Percentiles rank a stretch among this genome's conserved stretches.
These are phyloP conservation scores for Coemansia sp. DNA, from an alignment of 192 early-diverging fungal genomes.

Conservation along the genomic window DNA sequence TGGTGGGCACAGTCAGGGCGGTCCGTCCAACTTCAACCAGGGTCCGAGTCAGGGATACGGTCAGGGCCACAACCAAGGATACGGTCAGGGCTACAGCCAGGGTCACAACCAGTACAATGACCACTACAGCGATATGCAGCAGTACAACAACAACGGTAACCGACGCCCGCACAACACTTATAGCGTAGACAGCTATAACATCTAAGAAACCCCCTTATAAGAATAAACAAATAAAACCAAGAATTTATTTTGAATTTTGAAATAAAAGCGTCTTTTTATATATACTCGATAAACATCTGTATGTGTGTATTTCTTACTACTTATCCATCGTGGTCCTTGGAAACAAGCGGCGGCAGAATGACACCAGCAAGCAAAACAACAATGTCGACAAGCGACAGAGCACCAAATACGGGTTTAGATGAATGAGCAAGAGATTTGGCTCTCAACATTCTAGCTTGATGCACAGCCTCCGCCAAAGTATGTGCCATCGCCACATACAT, in stretches of 20 bases:
- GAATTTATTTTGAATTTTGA: no score
- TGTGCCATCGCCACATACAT: conserved; percentile 92
- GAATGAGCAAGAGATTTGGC: conserved; percentile 14
- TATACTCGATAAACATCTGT: background rate
- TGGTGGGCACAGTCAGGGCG: no score
- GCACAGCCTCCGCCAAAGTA: conserved; percentile 67
- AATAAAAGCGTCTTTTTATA: no score
- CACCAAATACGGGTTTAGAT: conserved; percentile 11
- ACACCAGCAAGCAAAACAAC: conserved; percentile 55
- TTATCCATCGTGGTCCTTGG: conserved; percentile 42
- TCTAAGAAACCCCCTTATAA: background rate
- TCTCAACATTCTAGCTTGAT: conserved; percentile 31
- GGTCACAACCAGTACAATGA: background rate
- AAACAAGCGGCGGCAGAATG: conserved; percentile 54
- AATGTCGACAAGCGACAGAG: conserved; percentile 47
- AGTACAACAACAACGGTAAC: background rate
- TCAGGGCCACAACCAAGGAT: no score
- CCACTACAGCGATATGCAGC: background rate
- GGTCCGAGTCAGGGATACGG: no score
- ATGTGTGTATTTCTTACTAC: background rate
- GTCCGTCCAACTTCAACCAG: no score
- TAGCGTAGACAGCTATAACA: background rate
- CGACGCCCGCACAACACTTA: background rate
- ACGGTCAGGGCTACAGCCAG: no score
- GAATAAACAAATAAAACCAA: background rate